Evolutionary conservation across 2,329 filamentous ascomycete species (phyloP).

Genomic region (Acrocalymma vagum): DNA sequence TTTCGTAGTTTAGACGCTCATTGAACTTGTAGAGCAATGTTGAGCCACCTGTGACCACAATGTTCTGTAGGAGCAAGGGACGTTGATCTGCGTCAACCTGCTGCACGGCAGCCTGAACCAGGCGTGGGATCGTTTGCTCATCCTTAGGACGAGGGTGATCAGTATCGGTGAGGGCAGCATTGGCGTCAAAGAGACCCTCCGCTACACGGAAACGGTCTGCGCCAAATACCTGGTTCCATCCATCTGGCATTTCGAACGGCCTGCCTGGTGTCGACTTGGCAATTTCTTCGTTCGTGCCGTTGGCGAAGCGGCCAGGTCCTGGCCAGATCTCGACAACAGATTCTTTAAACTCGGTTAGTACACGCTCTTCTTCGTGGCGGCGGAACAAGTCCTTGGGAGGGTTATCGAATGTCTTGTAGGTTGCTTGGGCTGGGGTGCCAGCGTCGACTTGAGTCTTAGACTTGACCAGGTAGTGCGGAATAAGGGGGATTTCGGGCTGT

Average conservation of each 20-base stretch:
- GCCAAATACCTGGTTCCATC: constrained; percentile 94
- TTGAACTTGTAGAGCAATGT: constrained; percentile 91
- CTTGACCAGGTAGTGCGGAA: constrained; percentile 87
- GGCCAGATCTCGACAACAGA: constrained; percentile 94
- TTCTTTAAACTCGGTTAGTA: constrained; percentile 96
- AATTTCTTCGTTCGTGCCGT: constrained; percentile 74
- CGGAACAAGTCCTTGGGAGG: constrained; percentile 76
- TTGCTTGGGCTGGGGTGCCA: constrained; percentile 78
- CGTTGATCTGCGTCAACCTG: constrained; percentile 90
- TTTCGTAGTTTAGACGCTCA: constrained; percentile 86
- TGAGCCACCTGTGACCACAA: constrained; percentile 90
- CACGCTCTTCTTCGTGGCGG: constrained; percentile 86
- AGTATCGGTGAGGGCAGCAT: constrained; percentile 68
- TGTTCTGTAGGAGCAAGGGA: constrained; percentile 82
- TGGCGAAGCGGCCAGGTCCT: constrained; percentile 73
- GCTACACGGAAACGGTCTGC: constrained; percentile 85
- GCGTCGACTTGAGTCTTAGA: constrained; percentile 91
- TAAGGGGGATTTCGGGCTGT: constrained; percentile 75
- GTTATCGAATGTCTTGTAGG: constrained; percentile 73
- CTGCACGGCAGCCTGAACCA: constrained; percentile 79
- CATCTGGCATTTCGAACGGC: constrained; percentile 96
- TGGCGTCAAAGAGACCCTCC: constrained; percentile 91
- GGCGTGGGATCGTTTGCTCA: constrained; percentile 81
- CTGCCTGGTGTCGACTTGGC: constrained; percentile 77
- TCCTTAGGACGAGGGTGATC: constrained; percentile 67